Base-by-base conservation (phyloP, 2,329 filamentous ascomycete species). In the Acephala macrosclerotiorum region DNA sequence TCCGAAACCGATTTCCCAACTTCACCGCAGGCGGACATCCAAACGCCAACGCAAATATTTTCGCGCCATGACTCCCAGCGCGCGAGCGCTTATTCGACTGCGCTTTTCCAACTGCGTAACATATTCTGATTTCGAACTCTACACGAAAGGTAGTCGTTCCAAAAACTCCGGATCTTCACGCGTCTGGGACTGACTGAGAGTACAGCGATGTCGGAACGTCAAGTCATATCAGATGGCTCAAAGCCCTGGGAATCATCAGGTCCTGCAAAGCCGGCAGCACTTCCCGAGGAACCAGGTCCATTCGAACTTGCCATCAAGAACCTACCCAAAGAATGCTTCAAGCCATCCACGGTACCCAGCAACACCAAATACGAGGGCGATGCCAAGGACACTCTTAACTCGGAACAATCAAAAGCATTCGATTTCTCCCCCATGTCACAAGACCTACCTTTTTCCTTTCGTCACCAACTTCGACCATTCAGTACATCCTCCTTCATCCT, bases 241-340 rank as follows among this genome's bases (percentile, higher is more conserved):
- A 25, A 49, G 11, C n/a, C 45, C 18, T 16, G 9, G 6, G 20
- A 25, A n/a, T 25, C 45, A 49, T 26, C n/a, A 49, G 20, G 20
- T 49, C 45, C 45, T 7, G 20, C 3, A 25, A 22, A 25, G 11
- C 25, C 25, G 14, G 49, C 11, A 29, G 8, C 12, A 2, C 12
- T 25, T 18, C 18, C 49, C 12, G 18, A 14, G 3, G 38, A 42
- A 29, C 26, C 26, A 20, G 49, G 49, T 29, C 49, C 49, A 26
- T 53, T 53, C 14, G 49, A 53, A 11, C 49, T 53, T 7, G 49
- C 49, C 9, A 53, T 53, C 49, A 53, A 53, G 49, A 53, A 18
- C 1, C 33, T 53, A n/a, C 49, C 49, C n/a, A 53, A 53, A 29
- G 49, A 29, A 2, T 22, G 1, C 11, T 25, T 53, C 49, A 53